Conservation (phyloP, 2,329 filamentous ascomycete genomes). For the Biscogniauxia marginata region DNA sequence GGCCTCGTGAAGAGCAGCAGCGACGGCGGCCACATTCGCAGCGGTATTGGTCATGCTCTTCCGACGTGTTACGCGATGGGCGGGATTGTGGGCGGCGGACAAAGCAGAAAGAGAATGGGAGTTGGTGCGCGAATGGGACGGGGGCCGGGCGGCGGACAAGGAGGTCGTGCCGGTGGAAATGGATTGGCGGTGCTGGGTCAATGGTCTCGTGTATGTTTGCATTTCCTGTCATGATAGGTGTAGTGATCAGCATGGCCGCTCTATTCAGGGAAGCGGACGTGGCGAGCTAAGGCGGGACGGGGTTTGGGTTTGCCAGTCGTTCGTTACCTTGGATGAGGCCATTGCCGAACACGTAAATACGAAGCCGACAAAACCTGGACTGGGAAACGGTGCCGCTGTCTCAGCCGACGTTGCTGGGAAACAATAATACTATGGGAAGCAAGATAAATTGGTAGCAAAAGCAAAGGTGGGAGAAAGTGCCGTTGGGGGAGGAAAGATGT, state of each 20-base stretch:
- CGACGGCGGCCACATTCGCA: conserved; percentile 72
- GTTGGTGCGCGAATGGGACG: conserved; percentile 67
- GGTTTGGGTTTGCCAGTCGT: conserved; percentile 22
- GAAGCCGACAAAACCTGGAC: conserved; percentile 24
- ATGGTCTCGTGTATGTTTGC: conserved; percentile 64
- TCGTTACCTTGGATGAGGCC: conserved; percentile 61
- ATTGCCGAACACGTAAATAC: conserved; percentile 44
- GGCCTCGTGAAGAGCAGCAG: conserved; percentile 68
- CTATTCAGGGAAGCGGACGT: conserved; percentile 27
- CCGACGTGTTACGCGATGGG: conserved; percentile 83
- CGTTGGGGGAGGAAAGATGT: neutral
- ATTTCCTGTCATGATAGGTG: conserved; percentile 52
- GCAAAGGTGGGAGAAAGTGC: conserved; percentile 1
- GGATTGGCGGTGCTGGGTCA: conserved; percentile 61
- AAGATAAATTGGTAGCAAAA: neutral
- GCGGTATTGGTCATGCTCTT: conserved; percentile 85
- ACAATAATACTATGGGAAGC: neutral
- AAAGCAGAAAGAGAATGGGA: conserved; percentile 81
- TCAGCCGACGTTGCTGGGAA: conserved; percentile 3
- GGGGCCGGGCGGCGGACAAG: conserved; percentile 56
- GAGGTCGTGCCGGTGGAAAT: conserved; percentile 57
- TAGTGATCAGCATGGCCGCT: conserved; percentile 37
- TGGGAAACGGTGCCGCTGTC: conserved; percentile 9
- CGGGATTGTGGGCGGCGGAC: conserved; percentile 71
- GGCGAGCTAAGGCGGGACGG: conserved; percentile 18